Evolutionary conservation across 1,284 basidiomycete species (phyloP).

Genomic region (Malassezia sp.): DNA sequence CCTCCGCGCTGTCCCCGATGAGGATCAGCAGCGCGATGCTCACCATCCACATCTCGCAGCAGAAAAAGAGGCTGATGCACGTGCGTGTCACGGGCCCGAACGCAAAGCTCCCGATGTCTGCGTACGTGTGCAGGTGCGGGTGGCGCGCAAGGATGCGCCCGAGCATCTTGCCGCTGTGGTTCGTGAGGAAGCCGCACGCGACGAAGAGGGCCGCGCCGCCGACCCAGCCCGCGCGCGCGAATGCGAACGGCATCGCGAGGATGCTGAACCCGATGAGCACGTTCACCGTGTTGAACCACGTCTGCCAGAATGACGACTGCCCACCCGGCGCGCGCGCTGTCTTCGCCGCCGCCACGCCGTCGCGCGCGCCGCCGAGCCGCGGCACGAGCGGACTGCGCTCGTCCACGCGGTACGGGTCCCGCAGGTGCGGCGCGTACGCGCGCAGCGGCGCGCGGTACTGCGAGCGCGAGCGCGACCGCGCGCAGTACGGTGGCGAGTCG

Average conservation of each 20-base stretch:
- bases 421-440: constrained; percentile 16
- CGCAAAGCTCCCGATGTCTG: constrained; percentile 42
- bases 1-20: constrained; percentile 35
- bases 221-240: constrained; percentile 35
- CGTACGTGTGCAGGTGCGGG: constrained; percentile 36
- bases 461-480: constrained; percentile 1
- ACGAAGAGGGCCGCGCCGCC: constrained; percentile 32
- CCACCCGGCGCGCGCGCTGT: constrained; percentile 16
- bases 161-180: constrained; percentile 44
- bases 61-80: constrained; percentile 39
- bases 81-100: constrained; percentile 34
- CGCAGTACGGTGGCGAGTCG: background rate
- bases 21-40: constrained; percentile 39
- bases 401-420: constrained; percentile 22
- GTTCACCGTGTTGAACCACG: constrained; percentile 46
- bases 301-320: constrained; percentile 36
- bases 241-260: constrained; percentile 39
- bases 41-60: constrained; percentile 42
- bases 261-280: constrained; percentile 43
- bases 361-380: background rate
- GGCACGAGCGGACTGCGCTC: constrained; percentile 8
- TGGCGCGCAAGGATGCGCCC: constrained; percentile 39
- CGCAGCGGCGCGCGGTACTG: constrained; percentile 2
- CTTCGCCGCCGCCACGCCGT: constrained; percentile 11
- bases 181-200: constrained; percentile 35